Percentiles rank a stretch among this genome's conserved stretches.
Conservation (phyloP, 2,329 filamentous ascomycete genomes). For the Proliferodiscus dingleyae region DNA sequence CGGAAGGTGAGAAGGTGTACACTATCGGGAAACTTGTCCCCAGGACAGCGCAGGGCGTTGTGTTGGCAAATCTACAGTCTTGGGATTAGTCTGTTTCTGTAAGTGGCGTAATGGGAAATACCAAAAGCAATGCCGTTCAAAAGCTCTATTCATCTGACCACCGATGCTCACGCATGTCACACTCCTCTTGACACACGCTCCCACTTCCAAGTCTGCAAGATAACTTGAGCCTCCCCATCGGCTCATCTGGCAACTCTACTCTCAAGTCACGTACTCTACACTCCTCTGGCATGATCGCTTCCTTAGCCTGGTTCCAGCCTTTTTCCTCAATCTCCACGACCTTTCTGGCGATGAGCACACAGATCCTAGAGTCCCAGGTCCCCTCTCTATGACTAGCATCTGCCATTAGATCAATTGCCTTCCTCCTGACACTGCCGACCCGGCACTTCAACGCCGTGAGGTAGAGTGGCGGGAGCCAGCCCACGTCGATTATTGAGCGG, state of each 20-base stretch:
- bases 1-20: constrained; percentile 71
- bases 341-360: constrained; percentile 32
- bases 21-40: constrained; percentile 67
- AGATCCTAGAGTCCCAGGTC: constrained; percentile 37
- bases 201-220: not conserved
- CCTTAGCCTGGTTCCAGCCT: constrained; percentile 20
- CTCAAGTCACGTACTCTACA: constrained; percentile 21
- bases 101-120: no score
- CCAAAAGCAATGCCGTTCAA: no score
- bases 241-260: constrained; percentile 4
- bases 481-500: constrained; percentile 37
- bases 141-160: no score
- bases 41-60: constrained; percentile 53
- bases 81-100: no score
- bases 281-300: constrained; percentile 16
- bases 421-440: constrained; percentile 35
- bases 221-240: not conserved
- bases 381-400: constrained; percentile 34
- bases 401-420: constrained; percentile 34
- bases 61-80: constrained; percentile 50
- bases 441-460: constrained; percentile 45
- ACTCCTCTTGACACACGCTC: no score
- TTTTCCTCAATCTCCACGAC: constrained; percentile 38
- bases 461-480: constrained; percentile 42
- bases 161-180: no score